Evolutionary conservation across 352 stramenopile genomes (phyloP).

Genomic region (Globisporangium recalcitrans): DNA sequence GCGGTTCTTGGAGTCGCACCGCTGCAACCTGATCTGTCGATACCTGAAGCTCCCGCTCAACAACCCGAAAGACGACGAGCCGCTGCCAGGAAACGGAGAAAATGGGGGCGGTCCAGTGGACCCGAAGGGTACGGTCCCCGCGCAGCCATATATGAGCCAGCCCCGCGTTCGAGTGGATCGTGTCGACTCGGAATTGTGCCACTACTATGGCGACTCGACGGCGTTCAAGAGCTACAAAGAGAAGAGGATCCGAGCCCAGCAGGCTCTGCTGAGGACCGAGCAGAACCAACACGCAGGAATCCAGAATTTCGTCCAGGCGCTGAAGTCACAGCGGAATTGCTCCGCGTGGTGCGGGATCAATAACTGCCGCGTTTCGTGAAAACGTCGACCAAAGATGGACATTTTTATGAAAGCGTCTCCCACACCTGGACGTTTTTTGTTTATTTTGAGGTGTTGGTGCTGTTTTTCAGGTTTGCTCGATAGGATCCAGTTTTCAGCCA

Average conservation of each 20-base stretch:
- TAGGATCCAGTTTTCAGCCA: background rate
- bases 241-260: constrained; percentile 36
- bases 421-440: background rate
- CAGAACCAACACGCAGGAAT: constrained; percentile 16
- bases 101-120: constrained; percentile 23
- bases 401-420: background rate
- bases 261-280: constrained; percentile 14
- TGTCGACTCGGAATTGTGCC: constrained; percentile 60
- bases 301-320: constrained; percentile 7
- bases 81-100: constrained; percentile 11
- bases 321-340: constrained; percentile 22
- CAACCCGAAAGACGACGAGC: constrained; percentile 51
- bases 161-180: constrained; percentile 44
- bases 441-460: background rate
- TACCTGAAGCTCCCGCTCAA: constrained; percentile 71
- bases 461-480: too few relatives aligned
- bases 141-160: constrained; percentile 68
- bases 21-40: constrained; percentile 78
- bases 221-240: constrained; percentile 60
- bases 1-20: constrained; percentile 67
- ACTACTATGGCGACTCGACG: constrained; percentile 73
- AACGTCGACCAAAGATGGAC: background rate
- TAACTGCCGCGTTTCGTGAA: constrained; percentile 9
- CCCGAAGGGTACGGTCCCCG: constrained; percentile 55
- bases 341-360: constrained; percentile 18